Evolutionary conservation across 306 rosid genomes (phyloP).

Genomic region (Senna siamea): DNA sequence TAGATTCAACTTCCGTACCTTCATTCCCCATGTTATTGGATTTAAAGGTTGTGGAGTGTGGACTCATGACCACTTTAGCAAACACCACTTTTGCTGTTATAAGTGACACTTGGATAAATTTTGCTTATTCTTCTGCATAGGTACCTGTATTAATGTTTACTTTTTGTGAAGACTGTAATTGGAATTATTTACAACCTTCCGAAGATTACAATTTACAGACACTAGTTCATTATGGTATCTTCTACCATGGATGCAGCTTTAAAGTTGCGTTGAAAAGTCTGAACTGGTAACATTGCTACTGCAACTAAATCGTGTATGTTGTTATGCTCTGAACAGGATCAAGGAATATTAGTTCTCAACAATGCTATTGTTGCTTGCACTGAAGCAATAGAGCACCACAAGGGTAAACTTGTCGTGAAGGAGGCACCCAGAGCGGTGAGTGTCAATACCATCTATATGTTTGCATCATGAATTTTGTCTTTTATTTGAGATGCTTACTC

Average conservation of each 20-base stretch:
- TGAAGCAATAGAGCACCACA: constrained; percentile 74
- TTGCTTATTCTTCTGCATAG: constrained; percentile 13
- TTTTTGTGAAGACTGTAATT: background rate
- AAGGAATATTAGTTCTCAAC: constrained; percentile 77
- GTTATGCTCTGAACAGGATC: constrained; percentile 62
- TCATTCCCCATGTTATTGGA: background rate
- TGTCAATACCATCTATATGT: constrained; percentile 31
- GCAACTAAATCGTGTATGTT: constrained; percentile 19
- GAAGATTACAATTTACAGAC: constrained; percentile 6
- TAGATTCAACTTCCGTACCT: background rate
- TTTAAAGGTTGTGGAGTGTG: background rate
- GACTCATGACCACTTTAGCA: background rate
- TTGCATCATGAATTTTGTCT: background rate
- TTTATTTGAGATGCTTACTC: background rate
- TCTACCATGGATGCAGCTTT: constrained; percentile 6
- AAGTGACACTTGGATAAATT: background rate
- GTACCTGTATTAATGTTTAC: background rate
- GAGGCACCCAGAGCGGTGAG: constrained; percentile 89
- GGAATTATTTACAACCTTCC: background rate
- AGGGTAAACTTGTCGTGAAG: constrained; percentile 83
- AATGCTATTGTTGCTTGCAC: constrained; percentile 76
- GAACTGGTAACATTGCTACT: background rate
- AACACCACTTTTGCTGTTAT: background rate
- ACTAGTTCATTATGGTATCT: constrained; percentile 7
- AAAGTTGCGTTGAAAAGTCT: background rate